Percentiles rank a stretch among this genome's conserved stretches.
These are phyloP conservation scores for Picochlorum sp. DNA, from an alignment of 139 green algal species.

Conservation along the genomic window DNA sequence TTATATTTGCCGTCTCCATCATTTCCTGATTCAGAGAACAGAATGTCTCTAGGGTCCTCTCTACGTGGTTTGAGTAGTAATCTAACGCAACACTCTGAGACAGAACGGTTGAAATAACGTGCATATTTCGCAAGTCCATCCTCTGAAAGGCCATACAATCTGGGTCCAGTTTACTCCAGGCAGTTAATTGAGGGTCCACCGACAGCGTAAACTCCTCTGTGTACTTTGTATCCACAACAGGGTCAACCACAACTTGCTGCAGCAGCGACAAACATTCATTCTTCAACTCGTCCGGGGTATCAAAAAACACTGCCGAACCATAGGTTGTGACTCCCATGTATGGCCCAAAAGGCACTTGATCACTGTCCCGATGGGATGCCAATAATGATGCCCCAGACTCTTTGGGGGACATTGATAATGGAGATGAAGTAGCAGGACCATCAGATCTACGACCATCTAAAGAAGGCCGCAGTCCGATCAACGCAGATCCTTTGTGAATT, in stretches of 20 bases:
- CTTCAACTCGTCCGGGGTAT: slow-evolving; percentile 16
- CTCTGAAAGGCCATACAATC: slow-evolving; percentile 32
- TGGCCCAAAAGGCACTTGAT: slow-evolving; percentile 22
- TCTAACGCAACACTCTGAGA: slow-evolving; percentile 54
- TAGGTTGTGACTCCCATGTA: slow-evolving; percentile 48
- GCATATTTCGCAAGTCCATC: slow-evolving; percentile 43
- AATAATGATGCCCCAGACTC: too few relatives aligned
- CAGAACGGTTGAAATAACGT: slow-evolving; percentile 44
- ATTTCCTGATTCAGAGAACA: slow-evolving; percentile 50
- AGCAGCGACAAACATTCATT: slow-evolving; percentile 10
- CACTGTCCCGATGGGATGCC: slow-evolving; percentile 11
- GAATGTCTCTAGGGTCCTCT: slow-evolving; percentile 44
- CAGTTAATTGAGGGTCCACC: slow-evolving; percentile 14
- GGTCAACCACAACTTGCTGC: slow-evolving; percentile 15
- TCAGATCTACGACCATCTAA: not conserved
- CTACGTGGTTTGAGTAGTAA: slow-evolving; percentile 45
- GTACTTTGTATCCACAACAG: slow-evolving; percentile 23
- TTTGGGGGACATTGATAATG: too few relatives aligned
- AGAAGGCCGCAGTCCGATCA: slow-evolving; percentile 12
- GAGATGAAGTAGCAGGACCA: too few relatives aligned
- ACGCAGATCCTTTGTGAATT: slow-evolving; percentile 26
- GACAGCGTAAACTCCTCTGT: slow-evolving; percentile 36
- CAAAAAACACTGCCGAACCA: slow-evolving; percentile 54
- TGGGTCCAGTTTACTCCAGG: slow-evolving; percentile 13
- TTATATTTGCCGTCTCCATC: slow-evolving; percentile 34